phyloP scores from a whole-genome alignment of 2,329 filamentous ascomycete genomes.

The Thielaviopsis euricoi region DNA sequence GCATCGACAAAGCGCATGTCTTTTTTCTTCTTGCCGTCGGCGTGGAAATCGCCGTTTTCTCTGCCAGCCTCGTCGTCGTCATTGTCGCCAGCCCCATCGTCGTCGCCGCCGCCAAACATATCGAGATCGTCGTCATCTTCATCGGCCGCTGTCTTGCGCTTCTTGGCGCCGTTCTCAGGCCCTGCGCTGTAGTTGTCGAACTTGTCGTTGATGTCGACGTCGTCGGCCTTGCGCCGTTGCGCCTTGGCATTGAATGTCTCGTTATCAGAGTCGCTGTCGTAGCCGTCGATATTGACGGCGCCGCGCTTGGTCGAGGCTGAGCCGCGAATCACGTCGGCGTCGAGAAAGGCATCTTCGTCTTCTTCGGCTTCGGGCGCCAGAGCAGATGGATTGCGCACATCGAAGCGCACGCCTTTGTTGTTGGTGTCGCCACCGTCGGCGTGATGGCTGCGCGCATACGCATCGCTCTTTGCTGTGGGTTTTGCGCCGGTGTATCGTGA shows the following conservation, averaged over 20 bases:
- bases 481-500: slow-evolving; percentile 49
- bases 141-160: slow-evolving; percentile 15
- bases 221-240: slow-evolving; percentile 33
- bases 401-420: slow-evolving; percentile 57
- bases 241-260: slow-evolving; percentile 72
- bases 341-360: slow-evolving; percentile 56
- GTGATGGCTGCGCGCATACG: slow-evolving; percentile 61
- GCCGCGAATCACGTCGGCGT: slow-evolving; percentile 84
- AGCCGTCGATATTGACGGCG: slow-evolving; percentile 90
- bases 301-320: slow-evolving; percentile 68
- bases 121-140: slow-evolving; percentile 53
- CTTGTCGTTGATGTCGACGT: slow-evolving; percentile 17
- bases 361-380: slow-evolving; percentile 57
- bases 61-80: slow-evolving; percentile 24
- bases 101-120: slow-evolving; percentile 63
- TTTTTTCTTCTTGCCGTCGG: slow-evolving; percentile 41
- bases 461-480: slow-evolving; percentile 70
- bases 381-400: slow-evolving; percentile 84
- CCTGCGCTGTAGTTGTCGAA: slow-evolving; percentile 38
- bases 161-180: slow-evolving; percentile 17
- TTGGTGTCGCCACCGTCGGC: slow-evolving; percentile 31
- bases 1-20: slow-evolving; percentile 43
- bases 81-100: slow-evolving; percentile 26
- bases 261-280: slow-evolving; percentile 85
- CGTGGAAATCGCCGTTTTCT: slow-evolving; percentile 17